phyloP scores from a whole-genome alignment of 2,329 filamentous ascomycete genomes.

The Cladophialophora exuberans region DNA sequence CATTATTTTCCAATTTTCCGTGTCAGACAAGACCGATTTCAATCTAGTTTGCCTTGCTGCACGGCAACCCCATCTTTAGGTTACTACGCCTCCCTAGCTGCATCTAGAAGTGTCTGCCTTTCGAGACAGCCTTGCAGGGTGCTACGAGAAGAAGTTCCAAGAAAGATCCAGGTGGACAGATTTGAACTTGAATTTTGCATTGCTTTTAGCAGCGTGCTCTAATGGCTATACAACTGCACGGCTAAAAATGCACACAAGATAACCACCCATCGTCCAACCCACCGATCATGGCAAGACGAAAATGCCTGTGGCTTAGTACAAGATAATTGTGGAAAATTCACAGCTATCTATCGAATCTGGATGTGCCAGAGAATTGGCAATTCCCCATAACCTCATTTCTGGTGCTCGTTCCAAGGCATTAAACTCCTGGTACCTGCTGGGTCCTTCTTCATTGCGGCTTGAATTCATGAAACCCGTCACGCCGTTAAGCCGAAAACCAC shows the following conservation, averaged over 20 bases:
- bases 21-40: background rate
- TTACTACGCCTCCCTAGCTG: background rate
- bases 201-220: conserved; percentile 1
- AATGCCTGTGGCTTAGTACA: conserved; percentile 1
- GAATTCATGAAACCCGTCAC: conserved; percentile 21
- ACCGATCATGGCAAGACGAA: conserved; percentile 4
- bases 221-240: background rate
- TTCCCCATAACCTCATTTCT: background rate
- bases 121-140: background rate
- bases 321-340: conserved; percentile 14
- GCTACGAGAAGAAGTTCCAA: too few species aligned
- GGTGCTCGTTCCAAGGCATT: background rate
- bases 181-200: background rate
- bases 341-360: conserved; percentile 13
- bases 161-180: too few species aligned
- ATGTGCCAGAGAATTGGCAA: conserved; percentile 10
- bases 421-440: conserved; percentile 7
- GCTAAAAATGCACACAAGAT: background rate
- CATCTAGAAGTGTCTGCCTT: background rate
- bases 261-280: background rate
- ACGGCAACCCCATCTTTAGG: background rate
- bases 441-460: conserved; percentile 14
- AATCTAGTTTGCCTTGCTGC: background rate
- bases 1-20: background rate
- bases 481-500: conserved; percentile 7